Base-by-base conservation (phyloP, 805 yeast species). In the Metschnikowia aberdeeniae region DNA sequence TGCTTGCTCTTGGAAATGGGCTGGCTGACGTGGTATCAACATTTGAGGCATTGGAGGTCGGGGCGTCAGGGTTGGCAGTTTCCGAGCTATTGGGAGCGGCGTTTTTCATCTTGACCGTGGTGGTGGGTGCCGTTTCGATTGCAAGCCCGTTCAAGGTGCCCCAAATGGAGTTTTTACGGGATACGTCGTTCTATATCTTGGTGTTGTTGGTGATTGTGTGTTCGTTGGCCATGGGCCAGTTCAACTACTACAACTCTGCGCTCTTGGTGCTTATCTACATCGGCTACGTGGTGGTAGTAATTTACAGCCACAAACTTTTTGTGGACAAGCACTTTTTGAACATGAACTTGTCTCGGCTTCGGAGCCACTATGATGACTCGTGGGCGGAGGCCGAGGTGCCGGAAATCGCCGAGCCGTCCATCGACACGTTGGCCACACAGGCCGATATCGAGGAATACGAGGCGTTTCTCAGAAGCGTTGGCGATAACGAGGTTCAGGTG, bases 1-100 rank as follows among this genome's bases (percentile, higher is more conserved):
- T 92, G 19, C 68, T 93, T 42, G 96, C 98, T 0, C 73, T 92
- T 49, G 98, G 97, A 0, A 92, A 92, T 64, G 95, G 96, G 3
- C 76, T 95, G 0, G 96, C 97, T 0, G 99, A 92, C 62, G 80
- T 92, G 3, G 76, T 89, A 31, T 78, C 92, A 38, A 89, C 96
- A 0, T 87, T 81, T 60, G 82, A 84, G 40, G 96, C 97, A 3
- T 77, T 93, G 80, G 73, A 75, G 10, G 66, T 80, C 1, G 82
- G 79, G n/a, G 78, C 87, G 1, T 80, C 84, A 0, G 77, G 88
- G 0, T 68, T 92, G 59, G 97, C 98, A 0, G 66, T 92, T 6
- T 93, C 97, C 1, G 97, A 90, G 61, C 69, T 92, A n/a, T 65
- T 89, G 28, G 98, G 99, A 0, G 93, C 97, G 1, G 86, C 95